Evolutionary conservation across 257 asterid species (phyloP), one percentile per base, ranked within the genome.

Genomic region (Nyctanthes arbortristis): DNA sequence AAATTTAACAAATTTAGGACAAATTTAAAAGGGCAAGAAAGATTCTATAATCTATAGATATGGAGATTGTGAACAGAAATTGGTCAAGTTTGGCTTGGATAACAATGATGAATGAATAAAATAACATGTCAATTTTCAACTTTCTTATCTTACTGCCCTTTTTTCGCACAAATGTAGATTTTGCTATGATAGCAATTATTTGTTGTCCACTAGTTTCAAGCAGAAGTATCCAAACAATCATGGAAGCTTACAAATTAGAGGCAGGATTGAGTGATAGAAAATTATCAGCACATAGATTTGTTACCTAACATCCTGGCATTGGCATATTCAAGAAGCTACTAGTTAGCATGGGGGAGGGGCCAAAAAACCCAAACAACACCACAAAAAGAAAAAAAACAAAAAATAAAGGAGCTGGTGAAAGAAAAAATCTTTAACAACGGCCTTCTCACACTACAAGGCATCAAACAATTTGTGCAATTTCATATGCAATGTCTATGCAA

Each of bases 1-100:
- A 63, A n/a, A 63, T 63, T 12, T 14, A 14, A n/a, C 35, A n/a
- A n/a, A n/a, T n/a, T n/a, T n/a, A n/a, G n/a, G n/a, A n/a, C n/a
- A 70, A 37, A 61, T 64, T 31, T 56, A 60, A 5, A 25, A 33
- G 25, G 63, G 45, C 7, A 57, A 35, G 73, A 36, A 12, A 63
- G 30, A 52, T 2, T 14, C 54, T 40, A 39, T 61, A 4, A 49
- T 30, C 32, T 16, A 16, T 11, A 18, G 18, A 35, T 55, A 57
- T 22, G 54, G 16, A 65, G 22, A 1, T n/a, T n/a, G n/a, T n/a
- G n/a, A 20, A 18, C 22, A 12, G 18, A 35, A 55, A 61, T 27
- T 52, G 7, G 31, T 35, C 45, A 36, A 36, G 14, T 47, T 56
- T 66, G 30, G 29, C 43, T 14, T 2, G 36, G 11, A 72, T 33